Evolutionary conservation across 2,329 filamentous ascomycete genomes (phyloP).

Genomic region (Colletotrichum sp.): DNA sequence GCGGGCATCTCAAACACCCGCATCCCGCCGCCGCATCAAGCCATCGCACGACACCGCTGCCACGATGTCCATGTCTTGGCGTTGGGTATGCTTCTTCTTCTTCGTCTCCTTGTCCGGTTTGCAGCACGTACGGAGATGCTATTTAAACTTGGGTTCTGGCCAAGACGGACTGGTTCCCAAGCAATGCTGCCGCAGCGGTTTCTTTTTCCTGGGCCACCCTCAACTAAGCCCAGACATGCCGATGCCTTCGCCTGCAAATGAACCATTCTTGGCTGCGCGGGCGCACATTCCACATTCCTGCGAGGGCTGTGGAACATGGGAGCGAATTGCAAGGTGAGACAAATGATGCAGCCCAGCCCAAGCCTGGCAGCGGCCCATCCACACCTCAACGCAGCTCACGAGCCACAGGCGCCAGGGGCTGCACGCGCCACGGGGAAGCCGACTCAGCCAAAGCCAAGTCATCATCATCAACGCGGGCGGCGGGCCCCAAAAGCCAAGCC

Average conservation of each 20-base stretch:
- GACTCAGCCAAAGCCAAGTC: conserved; percentile 18
- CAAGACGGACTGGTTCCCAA: not conserved
- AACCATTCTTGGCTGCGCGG: not conserved
- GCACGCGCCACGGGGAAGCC: conserved; percentile 20
- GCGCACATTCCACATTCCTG: conserved; percentile 13
- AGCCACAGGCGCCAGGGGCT: conserved; percentile 10
- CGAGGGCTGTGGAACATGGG: conserved; percentile 14
- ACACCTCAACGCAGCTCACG: not conserved
- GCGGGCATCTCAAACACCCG: conserved; percentile 17
- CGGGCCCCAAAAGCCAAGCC: conserved; percentile 1
- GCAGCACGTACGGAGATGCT: not conserved
- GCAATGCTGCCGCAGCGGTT: not conserved
- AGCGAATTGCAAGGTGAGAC: conserved; percentile 19
- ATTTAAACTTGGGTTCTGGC: not conserved
- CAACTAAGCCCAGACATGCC: not conserved
- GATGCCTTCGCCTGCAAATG: not conserved
- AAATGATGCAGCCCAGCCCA: conserved; percentile 17
- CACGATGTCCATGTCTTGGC: conserved; percentile 13
- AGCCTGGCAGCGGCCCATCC: conserved; percentile 14
- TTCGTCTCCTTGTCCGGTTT: not conserved
- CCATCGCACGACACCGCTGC: not conserved
- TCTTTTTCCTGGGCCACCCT: not conserved
- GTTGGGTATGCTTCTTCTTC: not conserved
- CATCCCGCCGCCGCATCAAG: conserved; percentile 3
- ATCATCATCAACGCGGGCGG: not conserved